phyloP scores from a whole-genome alignment of 192 early-diverging fungal genomes.

The Gorgonomyces haynaldii region DNA sequence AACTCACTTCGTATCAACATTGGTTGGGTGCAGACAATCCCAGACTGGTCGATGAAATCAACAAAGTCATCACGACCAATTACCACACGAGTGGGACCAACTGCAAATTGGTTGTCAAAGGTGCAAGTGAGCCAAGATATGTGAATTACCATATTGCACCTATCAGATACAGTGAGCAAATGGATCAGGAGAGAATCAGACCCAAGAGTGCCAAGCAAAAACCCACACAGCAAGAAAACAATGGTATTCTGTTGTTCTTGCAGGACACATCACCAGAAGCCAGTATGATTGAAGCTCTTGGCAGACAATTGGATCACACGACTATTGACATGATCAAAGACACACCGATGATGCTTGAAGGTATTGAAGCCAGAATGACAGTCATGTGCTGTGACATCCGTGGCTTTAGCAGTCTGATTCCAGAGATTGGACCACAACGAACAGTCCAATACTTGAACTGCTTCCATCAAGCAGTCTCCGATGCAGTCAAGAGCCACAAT shows the following conservation, averaged over 20 bases:
- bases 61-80: neutral
- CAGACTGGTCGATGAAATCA: neutral
- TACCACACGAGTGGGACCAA: neutral
- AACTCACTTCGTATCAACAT: conserved; percentile 24
- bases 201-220: no score
- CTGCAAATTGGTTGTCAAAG: no score
- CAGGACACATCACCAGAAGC: neutral
- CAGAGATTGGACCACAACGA: conserved; percentile 3
- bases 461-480: conserved; percentile 4
- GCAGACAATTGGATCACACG: neutral
- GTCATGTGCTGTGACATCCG: neutral
- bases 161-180: no score
- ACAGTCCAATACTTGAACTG: conserved; percentile 9
- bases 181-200: no score
- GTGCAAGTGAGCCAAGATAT: no score
- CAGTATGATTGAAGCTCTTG: neutral
- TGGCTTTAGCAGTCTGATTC: conserved; percentile 1
- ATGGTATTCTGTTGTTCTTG: neutral
- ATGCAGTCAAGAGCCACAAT: neutral
- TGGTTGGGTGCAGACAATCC: conserved; percentile 20
- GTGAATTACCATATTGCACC: no score
- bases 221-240: no score
- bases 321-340: neutral
- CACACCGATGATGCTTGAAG: neutral
- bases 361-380: neutral